phyloP scores from a whole-genome alignment of 345 rosid species.

The Eucalyptus albens region DNA sequence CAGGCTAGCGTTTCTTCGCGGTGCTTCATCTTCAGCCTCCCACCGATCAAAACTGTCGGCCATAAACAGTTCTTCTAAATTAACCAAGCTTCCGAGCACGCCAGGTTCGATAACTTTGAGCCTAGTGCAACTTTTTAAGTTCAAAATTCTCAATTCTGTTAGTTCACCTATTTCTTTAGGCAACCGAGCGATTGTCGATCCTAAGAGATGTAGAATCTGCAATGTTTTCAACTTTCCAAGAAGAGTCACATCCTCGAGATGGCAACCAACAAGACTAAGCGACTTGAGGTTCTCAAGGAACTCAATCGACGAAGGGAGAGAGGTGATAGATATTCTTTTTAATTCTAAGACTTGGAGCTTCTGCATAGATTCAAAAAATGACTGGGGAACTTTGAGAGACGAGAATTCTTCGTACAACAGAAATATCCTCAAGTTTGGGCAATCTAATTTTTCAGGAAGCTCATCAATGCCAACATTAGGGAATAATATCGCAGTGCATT shows the following conservation, averaged over 20 bases:
- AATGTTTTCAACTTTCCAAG: slow-evolving; percentile 1
- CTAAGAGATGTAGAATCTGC: not conserved
- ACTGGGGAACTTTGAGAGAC: rapidly evolving
- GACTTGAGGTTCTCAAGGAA: not conserved
- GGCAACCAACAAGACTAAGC: not conserved
- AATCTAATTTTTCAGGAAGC: not conserved
- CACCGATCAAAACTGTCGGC: no score
- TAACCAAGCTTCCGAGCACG: not conserved
- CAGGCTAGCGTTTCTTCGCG: no score
- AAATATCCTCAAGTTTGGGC: not conserved
- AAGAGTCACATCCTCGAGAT: not conserved
- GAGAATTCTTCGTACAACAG: rapidly evolving
- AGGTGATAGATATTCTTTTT: rapidly evolving
- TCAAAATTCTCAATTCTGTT: not conserved
- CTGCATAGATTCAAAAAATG: not conserved
- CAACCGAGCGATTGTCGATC: not conserved
- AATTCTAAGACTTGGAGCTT: not conserved
- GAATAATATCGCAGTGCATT: rapidly evolving
- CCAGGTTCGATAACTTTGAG: not conserved
- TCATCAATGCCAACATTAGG: rapidly evolving
- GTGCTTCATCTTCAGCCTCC: no score
- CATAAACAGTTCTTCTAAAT: slow-evolving; percentile 13
- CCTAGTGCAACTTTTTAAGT: not conserved
- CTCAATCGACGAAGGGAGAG: not conserved
- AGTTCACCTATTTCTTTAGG: slow-evolving; percentile 3